These are phyloP conservation scores for Oleoguttula mirabilis DNA, from an alignment of 495 filamentous ascomycete genomes.

Conservation along the genomic window DNA sequence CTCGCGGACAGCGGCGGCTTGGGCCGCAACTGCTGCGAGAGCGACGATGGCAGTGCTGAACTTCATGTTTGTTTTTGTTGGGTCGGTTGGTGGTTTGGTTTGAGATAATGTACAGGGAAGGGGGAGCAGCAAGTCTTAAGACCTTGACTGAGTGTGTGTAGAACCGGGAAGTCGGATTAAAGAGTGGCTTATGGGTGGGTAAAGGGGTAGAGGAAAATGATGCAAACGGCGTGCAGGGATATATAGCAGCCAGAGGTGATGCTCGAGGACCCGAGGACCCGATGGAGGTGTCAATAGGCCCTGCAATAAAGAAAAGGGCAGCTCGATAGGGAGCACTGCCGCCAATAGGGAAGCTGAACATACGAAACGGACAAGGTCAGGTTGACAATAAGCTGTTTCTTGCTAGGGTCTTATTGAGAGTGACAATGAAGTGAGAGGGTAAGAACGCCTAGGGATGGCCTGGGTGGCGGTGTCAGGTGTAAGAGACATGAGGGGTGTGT, in stretches of 20 bases:
- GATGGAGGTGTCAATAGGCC: conserved; percentile 5
- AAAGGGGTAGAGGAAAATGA: too few species aligned
- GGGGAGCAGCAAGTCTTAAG: conserved; percentile 5
- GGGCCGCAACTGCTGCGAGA: conserved; percentile 6
- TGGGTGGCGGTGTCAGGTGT: too few species aligned
- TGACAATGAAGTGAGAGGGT: conserved; percentile 4
- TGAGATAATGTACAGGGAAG: not conserved
- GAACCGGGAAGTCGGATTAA: conserved; percentile 8
- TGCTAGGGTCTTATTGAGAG: not conserved
- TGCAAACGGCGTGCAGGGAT: conserved; percentile 9
- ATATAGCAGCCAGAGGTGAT: not conserved
- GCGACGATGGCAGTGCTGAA: conserved; percentile 6
- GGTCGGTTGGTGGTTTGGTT: conserved; percentile 1
- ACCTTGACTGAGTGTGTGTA: not conserved
- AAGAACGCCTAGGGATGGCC: too few species aligned
- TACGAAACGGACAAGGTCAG: not conserved
- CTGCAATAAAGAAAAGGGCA: not conserved
- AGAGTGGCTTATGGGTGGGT: conserved; percentile 13
- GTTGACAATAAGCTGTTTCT: not conserved
- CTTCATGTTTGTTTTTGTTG: conserved; percentile 15
- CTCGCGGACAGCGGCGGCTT: conserved; percentile 11
- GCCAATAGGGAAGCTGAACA: too few species aligned
- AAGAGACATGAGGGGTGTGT: too few species aligned
- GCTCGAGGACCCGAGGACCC: not conserved
- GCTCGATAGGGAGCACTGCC: not conserved